A percentile compares a stretch with the other conserved stretches of the same genome.
phyloP scores from a whole-genome alignment of 208 protist species.

The Trypanosoma grayi region DNA sequence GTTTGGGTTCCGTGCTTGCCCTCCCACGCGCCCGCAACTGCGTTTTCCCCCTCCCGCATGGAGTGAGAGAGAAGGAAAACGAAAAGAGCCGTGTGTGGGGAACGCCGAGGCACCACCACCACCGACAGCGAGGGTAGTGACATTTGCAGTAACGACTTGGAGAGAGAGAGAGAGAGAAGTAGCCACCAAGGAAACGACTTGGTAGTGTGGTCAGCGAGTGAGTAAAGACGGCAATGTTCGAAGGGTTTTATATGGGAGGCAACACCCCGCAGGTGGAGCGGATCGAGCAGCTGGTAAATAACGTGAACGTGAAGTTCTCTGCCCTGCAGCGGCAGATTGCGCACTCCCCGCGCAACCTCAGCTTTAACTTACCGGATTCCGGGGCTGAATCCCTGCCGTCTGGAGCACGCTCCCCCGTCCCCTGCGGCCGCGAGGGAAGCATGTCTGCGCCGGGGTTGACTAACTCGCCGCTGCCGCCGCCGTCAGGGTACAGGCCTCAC shows the following conservation, averaged over 20 bases:
- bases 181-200: background rate
- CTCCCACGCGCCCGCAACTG: no score
- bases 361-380: background rate
- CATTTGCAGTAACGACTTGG: no score
- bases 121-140: no score
- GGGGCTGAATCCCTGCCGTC: background rate
- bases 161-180: no score
- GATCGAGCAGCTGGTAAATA: constrained; percentile 12
- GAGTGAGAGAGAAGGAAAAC: no score
- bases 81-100: no score
- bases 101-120: no score
- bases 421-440: background rate
- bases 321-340: constrained; percentile 4
- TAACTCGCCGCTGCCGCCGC: background rate
- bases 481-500: background rate
- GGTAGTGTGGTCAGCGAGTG: background rate
- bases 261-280: no score
- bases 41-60: no score
- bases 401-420: background rate
- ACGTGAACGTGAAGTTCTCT: constrained; percentile 17
- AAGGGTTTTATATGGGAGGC: no score
- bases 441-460: background rate
- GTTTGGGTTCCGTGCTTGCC: no score
- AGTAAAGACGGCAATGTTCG: background rate
- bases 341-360: background rate